Base-by-base conservation (phyloP, 352 stramenopile genomes). In the Globisporangium cylindrosporum region DNA sequence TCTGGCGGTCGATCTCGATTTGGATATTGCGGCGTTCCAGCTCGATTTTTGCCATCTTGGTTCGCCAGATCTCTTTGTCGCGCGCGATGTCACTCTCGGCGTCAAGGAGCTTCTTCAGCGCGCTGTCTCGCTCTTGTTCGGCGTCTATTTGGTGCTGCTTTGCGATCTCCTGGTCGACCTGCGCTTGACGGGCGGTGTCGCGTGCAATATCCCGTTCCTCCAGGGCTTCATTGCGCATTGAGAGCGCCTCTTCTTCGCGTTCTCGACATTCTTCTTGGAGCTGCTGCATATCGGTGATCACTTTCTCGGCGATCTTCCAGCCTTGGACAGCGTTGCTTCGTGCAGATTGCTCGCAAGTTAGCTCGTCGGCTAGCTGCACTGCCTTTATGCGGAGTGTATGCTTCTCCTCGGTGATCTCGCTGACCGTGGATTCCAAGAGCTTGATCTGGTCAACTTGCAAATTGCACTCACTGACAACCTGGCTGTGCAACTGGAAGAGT, bases 1-100 rank as follows among this genome's bases (percentile, higher is more conserved):
- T 87, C 55, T 89, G 81, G 12, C 77, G 67, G 29, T 89, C 77
- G 34, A 89, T 89, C 61, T 89, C 81, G 12, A 86, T 72, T 58
- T 89, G 78, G 41, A 89, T 87, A 43, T 86, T 89, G 24, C 77
- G 74, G 15, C 81, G 81, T 15, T 89, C 78, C 22, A 77, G 63
- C 58, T 86, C 78, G 1, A 71, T 73, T 34, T 81, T 82, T 5
- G 69, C 72, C 6, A 85, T 73, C n/a, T 73, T 71, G 29, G 73
- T 77, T 10, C 73, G 36, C 75, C 81, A 89, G 25, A 71, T 69
- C 57, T 81, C 77, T 59, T 81, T 82, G 29, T 86, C 77, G 29
- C 69, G 62, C 1, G 68, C 69, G 54, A 89, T 75, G 10, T 76
- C 72, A 0, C 62, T 60, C 63, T 87, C 76, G 1, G 70, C 69